Evolutionary conservation across 169 alveolate species (phyloP).

Genomic region (Theileria sp.): DNA sequence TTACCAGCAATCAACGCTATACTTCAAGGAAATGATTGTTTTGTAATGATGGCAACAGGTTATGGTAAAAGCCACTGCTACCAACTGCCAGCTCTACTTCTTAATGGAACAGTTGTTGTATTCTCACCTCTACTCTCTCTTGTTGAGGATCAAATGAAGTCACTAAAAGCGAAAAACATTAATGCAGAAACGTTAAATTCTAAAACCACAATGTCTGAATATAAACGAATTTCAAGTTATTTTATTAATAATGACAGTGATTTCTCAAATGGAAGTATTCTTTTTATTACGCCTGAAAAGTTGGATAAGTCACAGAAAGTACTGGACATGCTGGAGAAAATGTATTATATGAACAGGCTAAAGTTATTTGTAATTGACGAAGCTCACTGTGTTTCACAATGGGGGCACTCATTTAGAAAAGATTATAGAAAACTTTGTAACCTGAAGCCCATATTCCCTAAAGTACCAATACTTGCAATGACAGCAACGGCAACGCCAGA

Average conservation of each 20-base stretch:
- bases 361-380: constrained; percentile 86
- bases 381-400: constrained; percentile 88
- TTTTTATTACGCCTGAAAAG: constrained; percentile 82
- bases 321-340: constrained; percentile 57
- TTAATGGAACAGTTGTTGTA: constrained; percentile 90
- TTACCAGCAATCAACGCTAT: constrained; percentile 89
- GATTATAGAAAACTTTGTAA: constrained; percentile 86
- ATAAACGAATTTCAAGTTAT: constrained; percentile 43
- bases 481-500: constrained; percentile 97
- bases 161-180: constrained; percentile 82
- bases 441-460: constrained; percentile 84
- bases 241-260: constrained; percentile 21
- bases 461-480: constrained; percentile 91
- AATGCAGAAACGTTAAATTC: constrained; percentile 68
- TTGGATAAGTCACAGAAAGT: constrained; percentile 70
- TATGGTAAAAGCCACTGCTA: constrained; percentile 95
- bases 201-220: constrained; percentile 49
- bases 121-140: constrained; percentile 93
- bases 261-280: constrained; percentile 67
- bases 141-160: constrained; percentile 90
- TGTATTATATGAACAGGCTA: constrained; percentile 71
- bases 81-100: constrained; percentile 88
- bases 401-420: constrained; percentile 88
- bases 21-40: constrained; percentile 82
- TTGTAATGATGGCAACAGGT: constrained; percentile 94